A percentile compares a stretch with the other conserved stretches of the same genome.
phyloP scores from a whole-genome alignment of 1,139 yeast genomes.

The Blastobotrys arbuscula region DNA sequence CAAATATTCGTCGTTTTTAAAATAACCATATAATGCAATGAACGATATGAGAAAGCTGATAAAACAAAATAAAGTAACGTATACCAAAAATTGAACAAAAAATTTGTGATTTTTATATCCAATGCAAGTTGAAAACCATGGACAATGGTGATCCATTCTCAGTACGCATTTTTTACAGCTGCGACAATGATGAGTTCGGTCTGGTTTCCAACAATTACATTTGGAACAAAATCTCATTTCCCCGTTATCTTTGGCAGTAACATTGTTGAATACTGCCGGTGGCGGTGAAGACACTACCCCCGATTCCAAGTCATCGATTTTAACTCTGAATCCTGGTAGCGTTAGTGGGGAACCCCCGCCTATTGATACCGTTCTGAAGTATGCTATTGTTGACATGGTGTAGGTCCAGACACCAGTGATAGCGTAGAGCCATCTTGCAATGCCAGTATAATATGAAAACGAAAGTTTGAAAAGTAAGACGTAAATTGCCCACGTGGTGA shows the following conservation, averaged over 20 bases:
- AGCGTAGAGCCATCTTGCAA: constrained; percentile 16
- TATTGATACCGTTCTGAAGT: constrained; percentile 46
- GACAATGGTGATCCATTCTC: constrained; percentile 79
- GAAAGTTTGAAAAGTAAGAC: constrained; percentile 36
- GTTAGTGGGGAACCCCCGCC: constrained; percentile 53
- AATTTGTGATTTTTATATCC: constrained; percentile 77
- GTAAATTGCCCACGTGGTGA: constrained; percentile 56
- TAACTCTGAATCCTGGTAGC: constrained; percentile 21
- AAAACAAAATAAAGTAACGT: constrained; percentile 47
- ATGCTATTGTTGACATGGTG: constrained; percentile 38
- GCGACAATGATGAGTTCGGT: constrained; percentile 49
- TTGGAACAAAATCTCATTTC: constrained; percentile 59
- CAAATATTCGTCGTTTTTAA: constrained; percentile 45
- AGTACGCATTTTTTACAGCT: constrained; percentile 36
- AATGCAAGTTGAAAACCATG: constrained; percentile 91
- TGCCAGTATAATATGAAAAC: constrained; percentile 25
- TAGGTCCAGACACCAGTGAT: constrained; percentile 27
- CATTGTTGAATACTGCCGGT: constrained; percentile 31
- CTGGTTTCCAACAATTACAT: constrained; percentile 89
- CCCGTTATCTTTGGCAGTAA: constrained; percentile 42
- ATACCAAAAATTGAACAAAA: constrained; percentile 68
- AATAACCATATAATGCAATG: constrained; percentile 45
- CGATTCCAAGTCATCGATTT: constrained; percentile 22
- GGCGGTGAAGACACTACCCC: constrained; percentile 33
- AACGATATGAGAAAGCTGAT: constrained; percentile 40